These are phyloP conservation scores for Phytophthora syringae DNA, from an alignment of 352 stramenopile species.

Conservation along the genomic window DNA sequence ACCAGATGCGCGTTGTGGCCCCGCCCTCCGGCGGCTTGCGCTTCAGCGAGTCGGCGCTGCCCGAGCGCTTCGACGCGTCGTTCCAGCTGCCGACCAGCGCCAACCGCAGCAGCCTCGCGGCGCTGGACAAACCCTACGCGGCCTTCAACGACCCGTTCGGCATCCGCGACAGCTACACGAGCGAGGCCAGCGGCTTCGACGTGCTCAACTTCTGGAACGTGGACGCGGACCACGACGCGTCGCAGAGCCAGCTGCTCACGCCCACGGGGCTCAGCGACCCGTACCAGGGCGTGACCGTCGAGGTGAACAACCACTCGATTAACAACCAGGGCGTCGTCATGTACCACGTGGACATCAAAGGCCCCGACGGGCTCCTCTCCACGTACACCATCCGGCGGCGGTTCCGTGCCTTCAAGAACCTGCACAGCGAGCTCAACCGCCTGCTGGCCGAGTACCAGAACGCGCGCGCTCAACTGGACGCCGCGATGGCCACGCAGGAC, in stretches of 20 bases:
- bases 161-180: slow-evolving; percentile 62
- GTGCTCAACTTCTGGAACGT: slow-evolving; percentile 64
- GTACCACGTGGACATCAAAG: slow-evolving; percentile 90
- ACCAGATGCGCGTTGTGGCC: slow-evolving; percentile 36
- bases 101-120: slow-evolving; percentile 67
- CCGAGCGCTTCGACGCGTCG: slow-evolving; percentile 48
- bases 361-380: slow-evolving; percentile 71
- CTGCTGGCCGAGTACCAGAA: slow-evolving; percentile 65
- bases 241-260: slow-evolving; percentile 40
- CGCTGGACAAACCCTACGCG: slow-evolving; percentile 43
- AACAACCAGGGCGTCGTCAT: slow-evolving; percentile 85
- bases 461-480: slow-evolving; percentile 31
- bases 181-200: slow-evolving; percentile 70
- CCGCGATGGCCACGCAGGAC: slow-evolving; percentile 28
- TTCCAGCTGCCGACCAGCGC: slow-evolving; percentile 51
- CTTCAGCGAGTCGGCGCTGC: slow-evolving; percentile 62
- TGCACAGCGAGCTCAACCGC: slow-evolving; percentile 69
- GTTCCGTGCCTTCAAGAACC: slow-evolving; percentile 82
- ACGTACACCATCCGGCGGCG: slow-evolving; percentile 88
- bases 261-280: slow-evolving; percentile 48
- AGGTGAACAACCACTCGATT: slow-evolving; percentile 77
- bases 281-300: slow-evolving; percentile 75
- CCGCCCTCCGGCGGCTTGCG: slow-evolving; percentile 31
- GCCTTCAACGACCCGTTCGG: slow-evolving; percentile 30
- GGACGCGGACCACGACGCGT: slow-evolving; percentile 49